Evolutionary conservation across 129 eudicot genomes (phyloP).

Genomic region (Helianthus tuberosus): DNA sequence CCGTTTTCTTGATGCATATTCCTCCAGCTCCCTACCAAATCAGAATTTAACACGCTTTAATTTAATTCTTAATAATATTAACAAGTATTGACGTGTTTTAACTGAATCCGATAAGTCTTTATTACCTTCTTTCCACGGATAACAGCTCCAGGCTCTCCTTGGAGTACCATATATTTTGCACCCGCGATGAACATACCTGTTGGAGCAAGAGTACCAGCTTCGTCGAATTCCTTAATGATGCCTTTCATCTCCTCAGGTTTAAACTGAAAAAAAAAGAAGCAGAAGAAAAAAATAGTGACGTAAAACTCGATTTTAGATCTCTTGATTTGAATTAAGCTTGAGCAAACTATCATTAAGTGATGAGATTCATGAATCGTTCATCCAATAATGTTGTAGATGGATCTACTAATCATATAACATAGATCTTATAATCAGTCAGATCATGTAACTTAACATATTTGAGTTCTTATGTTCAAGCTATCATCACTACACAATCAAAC

Average conservation of each 20-base stretch:
- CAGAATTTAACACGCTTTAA: not conserved
- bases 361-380: no score
- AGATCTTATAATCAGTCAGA: not conserved
- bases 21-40: slow-evolving; percentile 76
- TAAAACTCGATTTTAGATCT: no score
- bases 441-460: not conserved
- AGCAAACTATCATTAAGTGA: no score
- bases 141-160: slow-evolving; percentile 64
- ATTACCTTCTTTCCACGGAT: slow-evolving; percentile 71
- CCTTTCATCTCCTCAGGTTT: slow-evolving; percentile 54
- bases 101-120: not conserved
- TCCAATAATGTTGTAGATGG: no score
- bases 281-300: not conserved
- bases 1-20: slow-evolving; percentile 68
- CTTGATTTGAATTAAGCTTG: no score
- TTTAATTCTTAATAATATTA: no score
- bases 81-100: not conserved
- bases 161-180: slow-evolving; percentile 66
- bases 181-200: slow-evolving; percentile 58
- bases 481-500: not conserved
- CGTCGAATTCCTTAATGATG: slow-evolving; percentile 56
- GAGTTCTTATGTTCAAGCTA: not conserved
- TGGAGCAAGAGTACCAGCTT: slow-evolving; percentile 69
- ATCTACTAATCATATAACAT: no score
- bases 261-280: slow-evolving; percentile 21